Evolutionary conservation across 148 eudicot genomes (phyloP).

Genomic region (Spergularia bocconei): DNA sequence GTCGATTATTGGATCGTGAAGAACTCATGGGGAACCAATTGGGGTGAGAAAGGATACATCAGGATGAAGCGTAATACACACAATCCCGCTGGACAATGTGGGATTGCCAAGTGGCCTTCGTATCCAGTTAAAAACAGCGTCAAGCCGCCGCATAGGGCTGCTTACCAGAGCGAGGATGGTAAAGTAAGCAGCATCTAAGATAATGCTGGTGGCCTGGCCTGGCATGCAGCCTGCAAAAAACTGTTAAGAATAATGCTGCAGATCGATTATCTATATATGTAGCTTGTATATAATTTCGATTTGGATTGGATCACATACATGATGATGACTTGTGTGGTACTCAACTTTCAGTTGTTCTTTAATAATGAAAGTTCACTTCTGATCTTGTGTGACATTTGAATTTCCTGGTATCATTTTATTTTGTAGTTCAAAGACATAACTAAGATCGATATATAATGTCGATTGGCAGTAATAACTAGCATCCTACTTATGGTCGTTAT

Average conservation of each 20-base stretch:
- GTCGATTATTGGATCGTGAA: slow-evolving; percentile 81
- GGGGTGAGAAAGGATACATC: slow-evolving; percentile 91
- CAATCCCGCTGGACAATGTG: slow-evolving; percentile 62
- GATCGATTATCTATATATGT: too few species aligned
- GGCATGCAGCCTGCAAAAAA: too few species aligned
- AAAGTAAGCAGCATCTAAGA: slow-evolving; percentile 34
- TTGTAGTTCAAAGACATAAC: too few species aligned
- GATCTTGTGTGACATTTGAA: background rate
- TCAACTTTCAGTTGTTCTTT: background rate
- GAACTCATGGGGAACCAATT: slow-evolving; percentile 82
- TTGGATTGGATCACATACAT: too few species aligned
- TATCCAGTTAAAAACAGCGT: slow-evolving; percentile 58
- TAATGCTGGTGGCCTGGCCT: background rate
- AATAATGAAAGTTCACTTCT: slow-evolving; percentile 25
- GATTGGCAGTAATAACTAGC: too few species aligned
- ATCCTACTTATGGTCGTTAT: too few species aligned
- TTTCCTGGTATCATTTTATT: too few species aligned
- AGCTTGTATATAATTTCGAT: too few species aligned
- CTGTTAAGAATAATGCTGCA: too few species aligned
- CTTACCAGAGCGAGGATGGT: slow-evolving; percentile 7
- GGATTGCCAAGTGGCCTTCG: slow-evolving; percentile 78
- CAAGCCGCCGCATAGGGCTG: too few species aligned
- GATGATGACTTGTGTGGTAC: too few species aligned
- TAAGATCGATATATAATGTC: too few species aligned
- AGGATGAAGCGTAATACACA: slow-evolving; percentile 56